These are phyloP conservation scores for Leucocoprinus sp. DNA, from an alignment of 768 basidiomycete species.

Conservation along the genomic window DNA sequence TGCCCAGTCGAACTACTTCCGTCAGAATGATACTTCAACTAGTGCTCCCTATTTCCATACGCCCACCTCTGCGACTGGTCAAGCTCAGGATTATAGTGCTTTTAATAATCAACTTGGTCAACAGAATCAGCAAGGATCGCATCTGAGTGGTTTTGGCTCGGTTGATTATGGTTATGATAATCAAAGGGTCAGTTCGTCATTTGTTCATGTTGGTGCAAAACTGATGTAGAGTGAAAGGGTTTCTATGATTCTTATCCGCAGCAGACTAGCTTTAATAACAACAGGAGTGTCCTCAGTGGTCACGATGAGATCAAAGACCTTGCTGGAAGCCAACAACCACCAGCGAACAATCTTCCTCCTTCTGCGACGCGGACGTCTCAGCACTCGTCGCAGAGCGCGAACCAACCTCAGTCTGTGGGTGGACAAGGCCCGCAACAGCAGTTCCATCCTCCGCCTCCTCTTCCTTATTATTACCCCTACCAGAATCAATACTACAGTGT, in stretches of 20 bases:
- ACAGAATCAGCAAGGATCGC: conserved; percentile 52
- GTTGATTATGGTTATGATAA: conserved; percentile 68
- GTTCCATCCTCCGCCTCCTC: conserved; percentile 51
- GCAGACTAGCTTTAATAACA: conserved; percentile 54
- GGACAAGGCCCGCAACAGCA: conserved; percentile 56
- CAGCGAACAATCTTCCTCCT: conserved; percentile 39
- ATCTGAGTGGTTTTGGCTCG: conserved; percentile 45
- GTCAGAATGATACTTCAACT: conserved; percentile 51
- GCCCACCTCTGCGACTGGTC: conserved; percentile 63
- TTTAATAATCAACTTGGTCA: conserved; percentile 58
- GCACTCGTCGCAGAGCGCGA: conserved; percentile 41
- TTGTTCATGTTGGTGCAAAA: conserved; percentile 1
- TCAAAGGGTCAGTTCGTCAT: conserved; percentile 44
- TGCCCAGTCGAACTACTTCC: conserved; percentile 56
- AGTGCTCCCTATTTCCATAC: conserved; percentile 64
- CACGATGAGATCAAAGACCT: conserved; percentile 76
- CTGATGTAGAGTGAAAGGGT: conserved; percentile 33
- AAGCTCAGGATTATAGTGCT: conserved; percentile 56
- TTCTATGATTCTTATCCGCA: conserved; percentile 74
- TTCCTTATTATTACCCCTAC: conserved; percentile 45
- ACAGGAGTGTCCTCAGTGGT: conserved; percentile 47
- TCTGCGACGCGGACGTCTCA: conserved; percentile 48
- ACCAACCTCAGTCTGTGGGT: conserved; percentile 52
- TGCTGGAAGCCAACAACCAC: conserved; percentile 46
- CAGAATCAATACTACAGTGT: conserved; percentile 72